Conservation (phyloP, 345 rosid genomes). For the Eucalyptus virginea region DNA sequence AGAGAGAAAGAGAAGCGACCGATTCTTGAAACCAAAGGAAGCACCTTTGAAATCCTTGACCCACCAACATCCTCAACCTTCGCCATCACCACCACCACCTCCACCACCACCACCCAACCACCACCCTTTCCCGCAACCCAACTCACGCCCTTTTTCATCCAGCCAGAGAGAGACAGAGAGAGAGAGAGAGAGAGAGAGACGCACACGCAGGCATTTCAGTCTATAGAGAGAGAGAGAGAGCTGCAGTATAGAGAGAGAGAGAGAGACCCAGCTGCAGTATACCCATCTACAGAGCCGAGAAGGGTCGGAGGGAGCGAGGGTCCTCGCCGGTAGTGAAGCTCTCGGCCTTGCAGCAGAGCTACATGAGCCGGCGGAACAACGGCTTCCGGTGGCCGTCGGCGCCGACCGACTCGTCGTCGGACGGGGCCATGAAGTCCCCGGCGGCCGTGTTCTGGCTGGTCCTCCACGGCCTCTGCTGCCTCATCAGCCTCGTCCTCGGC, state of each 20-base stretch:
- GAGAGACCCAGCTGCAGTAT: not conserved
- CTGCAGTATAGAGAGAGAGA: too few species aligned
- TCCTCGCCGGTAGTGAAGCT: slow-evolving; percentile 48
- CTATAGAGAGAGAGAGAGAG: not conserved
- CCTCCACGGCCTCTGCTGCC: slow-evolving; percentile 75
- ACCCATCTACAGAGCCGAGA: not conserved
- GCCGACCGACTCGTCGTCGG: slow-evolving; percentile 53
- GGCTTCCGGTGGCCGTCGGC: slow-evolving; percentile 21
- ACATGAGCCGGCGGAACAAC: slow-evolving; percentile 59
- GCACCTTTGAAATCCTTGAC: not conserved
- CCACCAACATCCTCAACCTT: not conserved
- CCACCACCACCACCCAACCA: not conserved
- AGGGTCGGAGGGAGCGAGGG: not conserved
- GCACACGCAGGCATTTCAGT: not conserved
- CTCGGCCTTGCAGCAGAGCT: slow-evolving; percentile 75
- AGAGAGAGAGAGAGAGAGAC: not conserved
- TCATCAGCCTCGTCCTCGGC: slow-evolving; percentile 80
- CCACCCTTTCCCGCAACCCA: not conserved
- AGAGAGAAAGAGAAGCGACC: not conserved
- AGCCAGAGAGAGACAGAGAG: not conserved
- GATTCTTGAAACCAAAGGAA: not conserved
- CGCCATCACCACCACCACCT: not conserved
- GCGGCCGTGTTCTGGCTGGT: slow-evolving; percentile 66
- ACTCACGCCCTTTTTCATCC: not conserved
- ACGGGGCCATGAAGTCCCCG: slow-evolving; percentile 47